These are phyloP conservation scores for Barnettozyma sucrosica DNA, from an alignment of 805 yeast species.

Conservation along the genomic window DNA sequence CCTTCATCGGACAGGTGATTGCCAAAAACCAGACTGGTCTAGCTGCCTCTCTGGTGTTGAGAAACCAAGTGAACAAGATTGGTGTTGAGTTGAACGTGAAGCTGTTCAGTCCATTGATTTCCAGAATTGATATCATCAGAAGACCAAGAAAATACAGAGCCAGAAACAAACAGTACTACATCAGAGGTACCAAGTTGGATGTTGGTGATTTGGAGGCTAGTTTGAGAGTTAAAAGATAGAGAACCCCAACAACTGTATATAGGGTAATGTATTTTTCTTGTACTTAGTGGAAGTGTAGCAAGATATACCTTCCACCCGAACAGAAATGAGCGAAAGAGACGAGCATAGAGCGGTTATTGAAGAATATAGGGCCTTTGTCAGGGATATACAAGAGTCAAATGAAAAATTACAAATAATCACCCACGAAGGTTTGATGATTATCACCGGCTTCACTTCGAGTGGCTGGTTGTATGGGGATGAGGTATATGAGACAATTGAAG, in stretches of 20 bases:
- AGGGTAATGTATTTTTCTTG: constrained; percentile 4
- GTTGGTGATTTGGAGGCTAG: constrained; percentile 61
- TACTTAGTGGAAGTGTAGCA: background rate
- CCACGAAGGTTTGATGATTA: constrained; percentile 6
- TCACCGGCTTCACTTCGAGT: constrained; percentile 6
- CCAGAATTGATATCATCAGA: constrained; percentile 70
- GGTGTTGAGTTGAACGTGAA: constrained; percentile 84
- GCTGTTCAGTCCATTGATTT: constrained; percentile 71
- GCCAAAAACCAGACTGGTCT: constrained; percentile 68
- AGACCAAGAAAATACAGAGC: constrained; percentile 67
- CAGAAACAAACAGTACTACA: constrained; percentile 85
- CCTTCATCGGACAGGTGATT: constrained; percentile 72
- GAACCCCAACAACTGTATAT: constrained; percentile 1
- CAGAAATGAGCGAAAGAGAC: background rate
- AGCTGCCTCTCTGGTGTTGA: constrained; percentile 69
- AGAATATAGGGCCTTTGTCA: constrained; percentile 10
- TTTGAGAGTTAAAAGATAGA: constrained; percentile 26
- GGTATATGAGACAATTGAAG: background rate
- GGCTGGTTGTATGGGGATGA: constrained; percentile 10
- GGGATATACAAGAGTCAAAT: background rate
- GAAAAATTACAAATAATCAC: constrained; percentile 9
- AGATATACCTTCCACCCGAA: background rate
- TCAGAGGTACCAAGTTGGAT: constrained; percentile 73
- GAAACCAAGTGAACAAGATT: constrained; percentile 77
- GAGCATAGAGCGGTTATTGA: constrained; percentile 3